Evolutionary conservation across 768 basidiomycete species (phyloP), one percentile per base, ranked within the genome.

Genomic region (Boletus patriciae): DNA sequence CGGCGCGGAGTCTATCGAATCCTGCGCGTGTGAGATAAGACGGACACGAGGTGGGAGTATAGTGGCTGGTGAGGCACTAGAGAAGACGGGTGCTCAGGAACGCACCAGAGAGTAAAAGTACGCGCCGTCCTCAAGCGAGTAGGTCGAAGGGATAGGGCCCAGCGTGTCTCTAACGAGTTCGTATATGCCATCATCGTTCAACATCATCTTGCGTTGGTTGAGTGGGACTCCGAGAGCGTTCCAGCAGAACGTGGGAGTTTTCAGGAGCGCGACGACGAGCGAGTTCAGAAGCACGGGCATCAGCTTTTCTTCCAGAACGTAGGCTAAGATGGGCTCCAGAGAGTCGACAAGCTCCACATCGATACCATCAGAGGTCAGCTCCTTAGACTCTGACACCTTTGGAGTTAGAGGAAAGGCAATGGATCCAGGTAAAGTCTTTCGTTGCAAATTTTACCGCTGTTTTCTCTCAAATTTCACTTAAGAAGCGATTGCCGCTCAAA

Each of bases 181-280:
- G 54, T 78, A 83, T 1, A 70, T 50, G 23, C 73, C 67, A 21
- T 81, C 81, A 54, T 83, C 82, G 9, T 80, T 68, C 25, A 86
- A 62, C 50, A 88, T 71, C 78, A 85, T 83, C 55, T 75, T 74
- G 58, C 85, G 77, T 72, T 90, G 86, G 63, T 87, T 86, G 59
- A 78, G 72, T 5, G 89, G 88, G 6, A 92, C 90, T 18, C 89
- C 90, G 25, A 91, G 73, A 0, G 88, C 87, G 63, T 88, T 88
- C 90, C 90, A 91, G 60, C 84, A 86, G 58, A 86, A 74, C 16
- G 68, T 48, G 29, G 77, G 78, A 8, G 72, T 76, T 53, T 77
- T 70, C 52, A 87, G 71, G 16, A 75, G 58, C 13, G 78, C 77
- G 46, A 83, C 77, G 50, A 89, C 82, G 21, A 83, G 55, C 21